A percentile compares a stretch with the other conserved stretches of the same genome.
phyloP scores from a whole-genome alignment of 2,329 filamentous ascomycete species.

The Diaporthe aspalathi region DNA sequence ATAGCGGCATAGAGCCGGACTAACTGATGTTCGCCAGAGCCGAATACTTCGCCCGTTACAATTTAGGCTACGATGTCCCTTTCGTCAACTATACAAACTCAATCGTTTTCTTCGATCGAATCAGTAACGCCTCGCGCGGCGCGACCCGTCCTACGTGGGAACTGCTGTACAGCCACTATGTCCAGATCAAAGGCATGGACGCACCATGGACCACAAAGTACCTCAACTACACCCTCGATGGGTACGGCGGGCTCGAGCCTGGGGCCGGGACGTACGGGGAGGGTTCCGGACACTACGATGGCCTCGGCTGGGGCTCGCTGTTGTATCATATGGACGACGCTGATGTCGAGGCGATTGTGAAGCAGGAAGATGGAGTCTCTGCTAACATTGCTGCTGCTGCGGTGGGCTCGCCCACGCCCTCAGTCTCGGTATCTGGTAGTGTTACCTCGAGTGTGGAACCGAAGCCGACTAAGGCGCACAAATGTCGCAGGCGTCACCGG shows the following conservation, averaged over 20 bases:
- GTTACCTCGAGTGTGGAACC: neutral
- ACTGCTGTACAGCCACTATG: slow-evolving; percentile 43
- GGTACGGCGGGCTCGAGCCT: slow-evolving; percentile 37
- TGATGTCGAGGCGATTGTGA: neutral
- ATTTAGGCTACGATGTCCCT: slow-evolving; percentile 42
- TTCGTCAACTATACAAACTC: slow-evolving; percentile 42
- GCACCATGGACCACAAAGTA: slow-evolving; percentile 43
- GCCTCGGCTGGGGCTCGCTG: slow-evolving; percentile 39
- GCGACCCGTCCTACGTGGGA: slow-evolving; percentile 41
- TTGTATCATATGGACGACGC: slow-evolving; percentile 38
- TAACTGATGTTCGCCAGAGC: slow-evolving; percentile 24
- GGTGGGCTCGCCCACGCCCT: neutral
- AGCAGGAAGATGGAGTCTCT: neutral
- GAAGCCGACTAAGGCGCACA: neutral
- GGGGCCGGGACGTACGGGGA: slow-evolving; percentile 35
- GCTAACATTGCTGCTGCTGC: neutral
- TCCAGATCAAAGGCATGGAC: slow-evolving; percentile 39
- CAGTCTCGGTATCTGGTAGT: neutral
- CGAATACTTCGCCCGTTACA: slow-evolving; percentile 44
- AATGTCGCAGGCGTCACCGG: neutral
- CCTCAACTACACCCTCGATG: slow-evolving; percentile 35
- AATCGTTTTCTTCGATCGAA: slow-evolving; percentile 37
- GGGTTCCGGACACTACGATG: slow-evolving; percentile 35
- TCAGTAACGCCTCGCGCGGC: slow-evolving; percentile 41
- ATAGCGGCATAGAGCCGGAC: too few relatives aligned